phyloP scores from a whole-genome alignment of 1,139 yeast species.

The Hemisphaericaspora xylanilytica region DNA sequence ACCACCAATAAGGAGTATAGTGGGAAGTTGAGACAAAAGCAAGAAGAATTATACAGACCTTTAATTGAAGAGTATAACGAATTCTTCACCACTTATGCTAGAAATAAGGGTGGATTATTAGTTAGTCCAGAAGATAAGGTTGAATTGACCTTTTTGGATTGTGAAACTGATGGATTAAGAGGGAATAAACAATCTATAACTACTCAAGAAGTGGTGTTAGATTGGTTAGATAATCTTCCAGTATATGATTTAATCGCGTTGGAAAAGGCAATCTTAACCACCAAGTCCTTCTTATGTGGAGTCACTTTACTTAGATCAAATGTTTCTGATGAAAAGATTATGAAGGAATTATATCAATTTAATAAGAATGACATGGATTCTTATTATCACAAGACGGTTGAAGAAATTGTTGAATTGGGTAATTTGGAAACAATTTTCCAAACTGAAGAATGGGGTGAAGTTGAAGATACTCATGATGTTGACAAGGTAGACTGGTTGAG shows the following conservation, averaged over 20 bases:
- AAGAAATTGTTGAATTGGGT: slow-evolving; percentile 74
- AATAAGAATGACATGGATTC: slow-evolving; percentile 27
- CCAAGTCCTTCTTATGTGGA: slow-evolving; percentile 88
- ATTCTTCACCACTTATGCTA: slow-evolving; percentile 50
- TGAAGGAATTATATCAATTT: slow-evolving; percentile 32
- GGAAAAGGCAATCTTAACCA: slow-evolving; percentile 80
- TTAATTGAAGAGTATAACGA: slow-evolving; percentile 65
- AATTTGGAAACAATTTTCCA: slow-evolving; percentile 82
- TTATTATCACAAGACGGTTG: slow-evolving; percentile 46
- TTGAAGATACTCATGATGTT: slow-evolving; percentile 97
- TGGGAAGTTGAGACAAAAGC: slow-evolving; percentile 74
- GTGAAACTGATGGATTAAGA: slow-evolving; percentile 74
- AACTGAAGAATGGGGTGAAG: slow-evolving; percentile 94
- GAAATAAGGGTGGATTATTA: slow-evolving; percentile 25
- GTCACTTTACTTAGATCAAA: slow-evolving; percentile 41
- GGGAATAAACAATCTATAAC: slow-evolving; percentile 71
- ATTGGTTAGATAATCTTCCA: slow-evolving; percentile 63
- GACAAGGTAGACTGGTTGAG: slow-evolving; percentile 86
- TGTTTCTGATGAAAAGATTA: slow-evolving; percentile 22
- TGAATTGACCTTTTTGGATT: slow-evolving; percentile 61
- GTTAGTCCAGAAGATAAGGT: slow-evolving; percentile 24
- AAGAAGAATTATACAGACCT: slow-evolving; percentile 74
- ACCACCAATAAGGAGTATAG: slow-evolving; percentile 82
- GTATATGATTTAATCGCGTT: slow-evolving; percentile 81
- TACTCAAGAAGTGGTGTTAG: slow-evolving; percentile 59